Base-by-base conservation (phyloP, 306 rosid genomes). In the Rosa rugosa region DNA sequence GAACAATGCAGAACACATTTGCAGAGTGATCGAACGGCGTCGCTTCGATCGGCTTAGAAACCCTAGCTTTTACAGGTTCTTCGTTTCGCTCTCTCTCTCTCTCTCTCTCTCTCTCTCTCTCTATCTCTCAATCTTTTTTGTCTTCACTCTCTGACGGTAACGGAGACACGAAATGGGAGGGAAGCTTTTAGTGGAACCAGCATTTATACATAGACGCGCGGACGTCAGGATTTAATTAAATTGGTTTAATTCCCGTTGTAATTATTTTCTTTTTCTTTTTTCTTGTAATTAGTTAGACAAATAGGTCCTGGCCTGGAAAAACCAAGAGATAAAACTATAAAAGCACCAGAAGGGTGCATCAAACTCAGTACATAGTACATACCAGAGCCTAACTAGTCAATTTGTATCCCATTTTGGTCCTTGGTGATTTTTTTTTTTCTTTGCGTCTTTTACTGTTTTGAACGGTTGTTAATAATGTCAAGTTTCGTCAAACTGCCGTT, bases 121-220 rank as follows among this genome's bases (percentile, higher is more conserved):
- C 34, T 31, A 0, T 31, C 34, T 31, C 3, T 31, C 36, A 1
- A 2, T 31, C 36, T 64, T 0, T 64, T 13, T 64, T 12, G 69
- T 31, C 42, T 14, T 31, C 44, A 31, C 69, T 64, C 20, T 4
- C 41, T 31, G 42, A 64, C 69, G 2, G 42, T 11, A 27, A 31
- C 67, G 67, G 67, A 31, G 22, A 12, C 8, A 12, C 22, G 44
- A 64, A 64, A 64, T 64, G 69, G 69, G 69, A 64, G 69, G 69
- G 69, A 64, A 64, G 69, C 5, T 60, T 60, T 25, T 60, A 64
- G 69, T 14, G 42, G 69, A 3, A 2, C 0, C 45, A 16, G 45
- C 12, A 36, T 64, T 34, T 64, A 36, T 64, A 34, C 16, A 34
- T 2, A 2, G 11, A 64, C 22, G 69, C 41, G 68, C 45, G 69